Base-by-base conservation (phyloP, 352 stramenopile genomes). In the Globisporangium megalacanthum region DNA sequence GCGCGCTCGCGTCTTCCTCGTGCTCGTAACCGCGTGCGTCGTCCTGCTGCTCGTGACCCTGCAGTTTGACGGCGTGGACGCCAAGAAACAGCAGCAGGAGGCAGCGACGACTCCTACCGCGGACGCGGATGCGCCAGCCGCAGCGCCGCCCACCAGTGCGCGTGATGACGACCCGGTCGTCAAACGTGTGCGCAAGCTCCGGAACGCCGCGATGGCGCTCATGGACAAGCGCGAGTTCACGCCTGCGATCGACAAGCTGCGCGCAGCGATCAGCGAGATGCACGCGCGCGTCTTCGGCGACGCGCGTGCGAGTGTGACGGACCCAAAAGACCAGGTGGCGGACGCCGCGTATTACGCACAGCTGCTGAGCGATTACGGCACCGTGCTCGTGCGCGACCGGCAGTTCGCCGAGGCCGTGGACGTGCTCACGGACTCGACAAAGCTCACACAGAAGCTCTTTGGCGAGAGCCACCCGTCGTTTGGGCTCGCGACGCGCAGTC, bases 381-480 rank as follows among this genome's bases (percentile, higher is more conserved):
- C 77, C 6, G 75, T 92, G 15, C 61, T 94, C 6, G 82, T 88
- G 44, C 79, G 81, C 54, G 70, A 79, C 41, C 77, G 90, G 47
- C 70, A 90, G 39, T 85, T 80, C 53, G 80, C 89, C 45, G 79
- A 92, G 52, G 85, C 85, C 2, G 75, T 88, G 14, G 79, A 89
- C 20, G 82, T 94, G 37, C 61, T 94, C 2, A 72, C 89, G 51
- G 83, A 94, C 59, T 77, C 83, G 8, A 68, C 89, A 13, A 61
- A 75, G 15, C 87, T 93, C 69, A 79, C 79, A 53, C 66, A 85
- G 64, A 79, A 82, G 50, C 79, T 94, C 47, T 92, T 88, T 53
- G 85, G 81, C 3, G 69, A 87, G 46, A 92, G 79, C 60, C 85
- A 94, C 50, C 85, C 85, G 60, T 90, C 82, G 41, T 75, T 89